Percentiles rank a stretch among this genome's conserved stretches.
phyloP scores from a whole-genome alignment of 331 rosid genomes.

The Dryas integrifolia region DNA sequence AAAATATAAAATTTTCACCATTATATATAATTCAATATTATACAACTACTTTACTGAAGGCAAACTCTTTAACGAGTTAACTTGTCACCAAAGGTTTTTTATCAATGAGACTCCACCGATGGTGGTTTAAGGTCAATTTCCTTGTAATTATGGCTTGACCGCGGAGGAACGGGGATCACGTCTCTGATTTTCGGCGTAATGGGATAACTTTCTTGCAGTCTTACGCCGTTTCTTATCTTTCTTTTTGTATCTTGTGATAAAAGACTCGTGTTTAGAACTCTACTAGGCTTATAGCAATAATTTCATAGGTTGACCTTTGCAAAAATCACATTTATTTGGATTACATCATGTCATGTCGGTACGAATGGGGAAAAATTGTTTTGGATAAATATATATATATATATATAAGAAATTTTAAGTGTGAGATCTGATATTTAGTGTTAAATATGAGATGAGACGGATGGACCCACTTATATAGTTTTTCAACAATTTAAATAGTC shows the following conservation, averaged over 20 bases:
- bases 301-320: not conserved
- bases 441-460: no score
- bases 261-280: not conserved
- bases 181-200: slow-evolving; percentile 27
- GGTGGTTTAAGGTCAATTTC: not conserved
- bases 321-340: not conserved
- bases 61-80: not conserved
- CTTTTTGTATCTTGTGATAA: not conserved
- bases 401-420: no score
- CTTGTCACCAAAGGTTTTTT: not conserved
- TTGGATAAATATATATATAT: not conserved
- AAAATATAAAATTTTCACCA: no score
- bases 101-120: no score
- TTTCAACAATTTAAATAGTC: no score
- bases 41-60: no score
- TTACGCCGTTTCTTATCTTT: not conserved
- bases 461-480: no score
- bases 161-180: slow-evolving; percentile 12
- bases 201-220: slow-evolving; percentile 12
- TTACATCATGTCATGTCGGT: not conserved
- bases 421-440: no score
- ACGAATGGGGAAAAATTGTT: not conserved
- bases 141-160: not conserved
- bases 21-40: no score
- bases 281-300: not conserved